Conservation (phyloP, 2,329 filamentous ascomycete genomes). For the Aspergillus puulaauensis region DNA sequence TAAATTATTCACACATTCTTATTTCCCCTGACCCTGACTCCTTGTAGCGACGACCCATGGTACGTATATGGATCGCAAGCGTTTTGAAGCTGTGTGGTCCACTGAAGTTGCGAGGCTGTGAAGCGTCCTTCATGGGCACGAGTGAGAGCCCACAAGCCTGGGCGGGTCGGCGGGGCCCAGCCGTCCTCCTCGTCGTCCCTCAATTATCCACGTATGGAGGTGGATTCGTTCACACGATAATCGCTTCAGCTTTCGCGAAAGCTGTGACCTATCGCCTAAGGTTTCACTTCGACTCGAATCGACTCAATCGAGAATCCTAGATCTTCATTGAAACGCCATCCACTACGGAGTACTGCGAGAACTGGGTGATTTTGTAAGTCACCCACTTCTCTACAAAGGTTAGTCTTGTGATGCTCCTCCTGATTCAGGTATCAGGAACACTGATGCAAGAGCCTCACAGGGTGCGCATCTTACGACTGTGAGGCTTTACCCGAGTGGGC, state of each 20-base stretch:
- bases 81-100: background rate
- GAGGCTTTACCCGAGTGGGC: background rate
- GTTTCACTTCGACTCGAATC: background rate
- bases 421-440: background rate
- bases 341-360: background rate
- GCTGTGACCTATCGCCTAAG: background rate
- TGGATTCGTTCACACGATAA: background rate
- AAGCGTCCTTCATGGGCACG: background rate
- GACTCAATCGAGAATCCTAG: background rate
- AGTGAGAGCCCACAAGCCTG: background rate
- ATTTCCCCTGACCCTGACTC: background rate
- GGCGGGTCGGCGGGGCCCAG: background rate
- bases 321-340: background rate
- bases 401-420: background rate
- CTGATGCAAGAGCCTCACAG: slow-evolving; percentile 1
- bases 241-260: background rate
- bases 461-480: background rate
- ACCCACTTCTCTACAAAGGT: too few relatives aligned
- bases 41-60: background rate
- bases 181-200: background rate
- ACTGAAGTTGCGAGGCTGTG: background rate
- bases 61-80: background rate
- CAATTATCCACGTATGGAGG: background rate
- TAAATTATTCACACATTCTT: background rate
- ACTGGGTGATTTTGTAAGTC: background rate